Base-by-base conservation (phyloP, 495 filamentous ascomycete species). In the Penicillium chermesinum region DNA sequence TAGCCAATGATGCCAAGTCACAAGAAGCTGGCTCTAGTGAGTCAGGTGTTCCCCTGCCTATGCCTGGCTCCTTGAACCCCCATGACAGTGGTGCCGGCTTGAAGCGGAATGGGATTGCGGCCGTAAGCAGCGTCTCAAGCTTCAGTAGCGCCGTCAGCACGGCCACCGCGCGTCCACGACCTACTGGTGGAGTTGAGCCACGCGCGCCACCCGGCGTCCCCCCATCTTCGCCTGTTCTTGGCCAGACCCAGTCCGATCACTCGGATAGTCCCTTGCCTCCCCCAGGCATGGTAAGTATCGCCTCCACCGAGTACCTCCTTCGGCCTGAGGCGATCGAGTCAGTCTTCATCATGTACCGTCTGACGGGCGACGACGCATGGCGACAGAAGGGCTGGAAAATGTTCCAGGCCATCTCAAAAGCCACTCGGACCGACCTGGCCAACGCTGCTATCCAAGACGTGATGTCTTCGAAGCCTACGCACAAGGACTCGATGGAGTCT, bases 281-380 rank as follows among this genome's bases (percentile, higher is more conserved):
- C 2, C 64, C 75, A 2, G 91, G 90, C 7, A 81, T 89, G 57
- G 70, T 73, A 2, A 66, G 62, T 15, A 78, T 95, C 42, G 65
- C 58, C 7, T 71, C 69, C 30, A 69, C 70, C 19, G 74, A 78
- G 36, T 96, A 96, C 61, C 84, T 91, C 46, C 78, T 96, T 47
- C 90, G 88, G 38, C 90, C 90, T 37, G 90, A 96, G 72, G 90
- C 90, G 2, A 95, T 96, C 53, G 90, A 96, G 64, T 94, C 88
- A 1, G 88, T 96, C 12, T 96, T 89, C 77, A 90, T 94, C 72
- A 89, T 95, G 86, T 95, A 87, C 72, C 87, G 90, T 58, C 83
- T 93, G 53, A 95, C 89, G 0, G 90, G 88, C 44, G 86, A 93
- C 46, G 64, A 76, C 0, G 63, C 69, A 38, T 96, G 89, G 88